Conservation (phyloP, 352 stramenopile species). For the Blastocystis sp. region DNA sequence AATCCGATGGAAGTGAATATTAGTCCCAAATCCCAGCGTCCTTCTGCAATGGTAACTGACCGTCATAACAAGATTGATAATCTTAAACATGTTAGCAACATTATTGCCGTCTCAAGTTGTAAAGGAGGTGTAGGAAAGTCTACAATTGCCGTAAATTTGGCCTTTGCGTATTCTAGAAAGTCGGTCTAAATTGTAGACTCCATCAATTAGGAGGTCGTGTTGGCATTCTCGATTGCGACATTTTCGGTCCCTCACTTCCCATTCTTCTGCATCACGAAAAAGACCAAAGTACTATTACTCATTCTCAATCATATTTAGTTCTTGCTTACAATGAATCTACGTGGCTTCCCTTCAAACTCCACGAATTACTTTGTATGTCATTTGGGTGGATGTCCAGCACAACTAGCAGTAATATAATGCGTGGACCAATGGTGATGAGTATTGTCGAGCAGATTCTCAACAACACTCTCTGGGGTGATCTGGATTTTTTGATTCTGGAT, state of each 20-base stretch:
- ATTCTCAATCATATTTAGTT: neutral
- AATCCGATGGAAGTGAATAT: slow-evolving; percentile 66
- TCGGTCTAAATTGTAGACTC: slow-evolving; percentile 67
- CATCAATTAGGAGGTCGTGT: slow-evolving; percentile 81
- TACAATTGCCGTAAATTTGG: slow-evolving; percentile 78
- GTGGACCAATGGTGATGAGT: slow-evolving; percentile 87
- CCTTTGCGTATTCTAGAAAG: slow-evolving; percentile 70
- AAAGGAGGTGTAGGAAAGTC: slow-evolving; percentile 83
- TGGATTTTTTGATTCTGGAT: slow-evolving; percentile 96
- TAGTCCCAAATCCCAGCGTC: slow-evolving; percentile 70
- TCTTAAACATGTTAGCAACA: slow-evolving; percentile 71
- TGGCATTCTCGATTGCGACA: slow-evolving; percentile 94
- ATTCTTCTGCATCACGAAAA: slow-evolving; percentile 83
- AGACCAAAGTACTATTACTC: slow-evolving; percentile 63
- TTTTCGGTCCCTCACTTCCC: slow-evolving; percentile 94
- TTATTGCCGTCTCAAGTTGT: slow-evolving; percentile 80
- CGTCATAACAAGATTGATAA: slow-evolving; percentile 67
- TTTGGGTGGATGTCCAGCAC: slow-evolving; percentile 75
- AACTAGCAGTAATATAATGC: slow-evolving; percentile 82
- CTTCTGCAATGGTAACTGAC: slow-evolving; percentile 73
- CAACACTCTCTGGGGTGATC: slow-evolving; percentile 90
- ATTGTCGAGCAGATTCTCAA: slow-evolving; percentile 70
- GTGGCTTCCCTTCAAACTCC: slow-evolving; percentile 72
- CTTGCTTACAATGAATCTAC: slow-evolving; percentile 43
- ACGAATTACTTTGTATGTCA: slow-evolving; percentile 83